phyloP scores from a whole-genome alignment of 768 basidiomycete species.

The Boletus vinaceobasis region DNA sequence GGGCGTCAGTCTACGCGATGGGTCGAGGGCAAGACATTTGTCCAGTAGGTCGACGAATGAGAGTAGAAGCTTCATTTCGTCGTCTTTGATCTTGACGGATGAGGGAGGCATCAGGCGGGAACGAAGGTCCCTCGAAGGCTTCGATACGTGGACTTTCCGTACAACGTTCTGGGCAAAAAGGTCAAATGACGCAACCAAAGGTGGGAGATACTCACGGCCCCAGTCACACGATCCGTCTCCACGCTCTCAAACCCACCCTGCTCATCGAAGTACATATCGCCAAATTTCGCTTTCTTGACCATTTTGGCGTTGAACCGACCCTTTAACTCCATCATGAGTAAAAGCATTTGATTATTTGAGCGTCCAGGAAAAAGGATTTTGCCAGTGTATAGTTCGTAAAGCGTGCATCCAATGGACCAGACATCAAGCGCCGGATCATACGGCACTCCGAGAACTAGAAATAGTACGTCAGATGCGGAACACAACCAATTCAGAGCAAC shows the following conservation, averaged over 20 bases:
- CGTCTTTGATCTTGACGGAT: constrained; percentile 78
- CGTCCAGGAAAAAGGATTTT: constrained; percentile 97
- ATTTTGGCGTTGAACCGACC: constrained; percentile 90
- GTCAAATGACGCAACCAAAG: constrained; percentile 19
- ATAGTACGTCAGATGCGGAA: constrained; percentile 14
- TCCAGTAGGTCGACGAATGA: constrained; percentile 90
- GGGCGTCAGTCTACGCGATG: constrained; percentile 81
- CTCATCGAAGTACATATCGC: constrained; percentile 91
- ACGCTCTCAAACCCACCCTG: constrained; percentile 81
- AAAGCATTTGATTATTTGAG: constrained; percentile 96
- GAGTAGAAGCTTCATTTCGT: constrained; percentile 74
- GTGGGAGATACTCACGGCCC: constrained; percentile 56
- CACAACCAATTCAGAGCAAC: constrained; percentile 25
- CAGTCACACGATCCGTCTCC: constrained; percentile 81
- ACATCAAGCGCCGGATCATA: constrained; percentile 93
- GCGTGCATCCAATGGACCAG: constrained; percentile 96
- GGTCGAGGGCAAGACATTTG: constrained; percentile 85
- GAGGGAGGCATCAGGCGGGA: constrained; percentile 78
- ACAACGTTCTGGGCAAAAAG: constrained; percentile 61
- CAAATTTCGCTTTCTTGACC: constrained; percentile 94
- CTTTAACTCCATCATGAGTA: constrained; percentile 97
- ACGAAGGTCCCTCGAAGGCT: constrained; percentile 77
- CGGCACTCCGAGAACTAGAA: constrained; percentile 85
- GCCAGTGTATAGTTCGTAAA: constrained; percentile 94
- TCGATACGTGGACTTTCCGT: constrained; percentile 78